These are phyloP conservation scores for Theileria equi DNA, from an alignment of 169 alveolate species.

Conservation along the genomic window DNA sequence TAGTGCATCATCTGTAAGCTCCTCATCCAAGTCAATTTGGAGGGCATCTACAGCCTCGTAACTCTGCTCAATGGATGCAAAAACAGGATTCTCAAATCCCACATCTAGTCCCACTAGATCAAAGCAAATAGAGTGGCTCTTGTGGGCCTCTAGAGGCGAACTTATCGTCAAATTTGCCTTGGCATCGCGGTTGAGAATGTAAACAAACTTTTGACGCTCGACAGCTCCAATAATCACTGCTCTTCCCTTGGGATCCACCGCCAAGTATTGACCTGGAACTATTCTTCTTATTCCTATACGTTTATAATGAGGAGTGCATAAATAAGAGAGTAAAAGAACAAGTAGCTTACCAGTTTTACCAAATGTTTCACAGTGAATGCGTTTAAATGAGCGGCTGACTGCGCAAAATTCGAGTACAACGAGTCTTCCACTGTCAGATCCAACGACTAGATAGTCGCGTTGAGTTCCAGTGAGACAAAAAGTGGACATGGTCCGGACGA, in stretches of 20 bases:
- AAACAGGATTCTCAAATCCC: constrained; percentile 94
- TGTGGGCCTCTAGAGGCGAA: constrained; percentile 97
- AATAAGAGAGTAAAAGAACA: no score
- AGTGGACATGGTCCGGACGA: constrained; percentile 88
- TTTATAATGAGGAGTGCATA: background rate
- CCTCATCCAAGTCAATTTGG: constrained; percentile 64
- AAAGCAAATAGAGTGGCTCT: constrained; percentile 89
- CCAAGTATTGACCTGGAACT: constrained; percentile 98
- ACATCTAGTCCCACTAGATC: constrained; percentile 93
- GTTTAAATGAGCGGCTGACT: constrained; percentile 82
- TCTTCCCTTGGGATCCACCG: constrained; percentile 99
- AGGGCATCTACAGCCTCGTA: constrained; percentile 86
- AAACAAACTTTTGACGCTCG: constrained; percentile 97
- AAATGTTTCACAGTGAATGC: constrained; percentile 95
- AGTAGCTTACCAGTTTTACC: constrained; percentile 93
- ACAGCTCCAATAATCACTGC: constrained; percentile 98
- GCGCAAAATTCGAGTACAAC: constrained; percentile 89
- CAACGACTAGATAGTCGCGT: constrained; percentile 91
- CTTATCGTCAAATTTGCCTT: constrained; percentile 90
- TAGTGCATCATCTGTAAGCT: constrained; percentile 75
- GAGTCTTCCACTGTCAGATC: constrained; percentile 96
- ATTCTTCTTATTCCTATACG: constrained; percentile 83
- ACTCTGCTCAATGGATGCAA: constrained; percentile 94
- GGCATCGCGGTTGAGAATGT: constrained; percentile 92
- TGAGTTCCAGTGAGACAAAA: constrained; percentile 90